phyloP scores from a whole-genome alignment of 1,139 yeast species.

The Sugiyamaella novakii region DNA sequence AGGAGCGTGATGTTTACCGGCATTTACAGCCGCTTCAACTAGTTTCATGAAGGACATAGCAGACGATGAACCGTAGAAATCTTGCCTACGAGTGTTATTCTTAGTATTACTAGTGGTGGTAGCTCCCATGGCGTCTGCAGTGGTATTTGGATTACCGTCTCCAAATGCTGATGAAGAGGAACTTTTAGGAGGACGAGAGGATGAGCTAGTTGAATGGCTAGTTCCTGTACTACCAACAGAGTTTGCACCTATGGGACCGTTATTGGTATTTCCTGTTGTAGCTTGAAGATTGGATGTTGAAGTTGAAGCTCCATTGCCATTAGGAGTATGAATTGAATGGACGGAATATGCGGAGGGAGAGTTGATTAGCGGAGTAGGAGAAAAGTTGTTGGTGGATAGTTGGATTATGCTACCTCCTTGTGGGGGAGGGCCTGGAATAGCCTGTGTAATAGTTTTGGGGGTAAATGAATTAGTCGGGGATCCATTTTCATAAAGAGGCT shows the following conservation, averaged over 20 bases:
- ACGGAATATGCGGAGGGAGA: neutral
- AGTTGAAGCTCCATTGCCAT: neutral
- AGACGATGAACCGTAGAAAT: constrained; percentile 28
- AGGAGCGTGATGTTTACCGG: constrained; percentile 7
- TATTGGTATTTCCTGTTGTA: too few species aligned
- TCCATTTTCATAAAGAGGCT: neutral
- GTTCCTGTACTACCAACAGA: neutral
- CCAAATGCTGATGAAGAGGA: constrained; percentile 10
- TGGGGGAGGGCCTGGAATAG: neutral
- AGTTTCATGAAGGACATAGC: constrained; percentile 28
- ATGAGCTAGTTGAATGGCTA: neutral
- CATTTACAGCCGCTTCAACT: constrained; percentile 29
- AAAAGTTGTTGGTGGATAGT: neutral
- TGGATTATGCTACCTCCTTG: neutral
- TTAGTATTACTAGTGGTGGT: constrained; percentile 12
- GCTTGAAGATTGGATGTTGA: neutral
- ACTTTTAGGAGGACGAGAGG: neutral
- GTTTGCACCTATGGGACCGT: neutral
- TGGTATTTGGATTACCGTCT: constrained; percentile 5
- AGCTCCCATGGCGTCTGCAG: constrained; percentile 29
- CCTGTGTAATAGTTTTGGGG: neutral
- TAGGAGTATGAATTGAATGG: neutral
- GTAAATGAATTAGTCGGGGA: neutral
- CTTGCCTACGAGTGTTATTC: constrained; percentile 12
- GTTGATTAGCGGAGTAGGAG: neutral